Evolutionary conservation across 2,329 filamentous ascomycete species (phyloP).

Genomic region (Elsinoe ampelina): DNA sequence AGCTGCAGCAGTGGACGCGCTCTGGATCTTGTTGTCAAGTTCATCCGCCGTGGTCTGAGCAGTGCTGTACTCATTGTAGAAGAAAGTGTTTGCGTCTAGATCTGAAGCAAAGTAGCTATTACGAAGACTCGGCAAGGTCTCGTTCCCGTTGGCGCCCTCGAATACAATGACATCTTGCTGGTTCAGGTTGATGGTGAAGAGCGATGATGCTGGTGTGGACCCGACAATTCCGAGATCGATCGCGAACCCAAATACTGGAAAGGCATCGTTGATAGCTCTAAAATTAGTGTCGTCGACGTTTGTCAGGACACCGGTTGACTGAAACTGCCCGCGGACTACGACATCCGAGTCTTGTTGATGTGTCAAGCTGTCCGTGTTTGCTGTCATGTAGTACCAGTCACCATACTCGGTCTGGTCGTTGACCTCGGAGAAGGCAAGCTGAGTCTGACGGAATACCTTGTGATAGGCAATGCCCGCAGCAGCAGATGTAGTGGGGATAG

Average conservation of each 20-base stretch:
- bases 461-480: constrained; percentile 22
- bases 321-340: constrained; percentile 41
- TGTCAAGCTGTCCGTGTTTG: constrained; percentile 33
- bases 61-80: constrained; percentile 40
- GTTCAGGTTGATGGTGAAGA: constrained; percentile 44
- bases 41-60: constrained; percentile 28
- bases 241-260: constrained; percentile 46
- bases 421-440: constrained; percentile 35
- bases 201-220: constrained; percentile 27
- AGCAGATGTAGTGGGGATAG: neutral
- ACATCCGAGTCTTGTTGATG: constrained; percentile 39
- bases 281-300: constrained; percentile 39
- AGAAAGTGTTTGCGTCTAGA: constrained; percentile 31
- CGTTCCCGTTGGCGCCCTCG: constrained; percentile 33
- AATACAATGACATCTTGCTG: constrained; percentile 45
- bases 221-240: constrained; percentile 40
- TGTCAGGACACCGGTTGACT: constrained; percentile 32
- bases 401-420: constrained; percentile 45
- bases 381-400: constrained; percentile 45
- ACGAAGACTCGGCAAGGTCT: constrained; percentile 41
- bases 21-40: constrained; percentile 36
- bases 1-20: constrained; percentile 37
- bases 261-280: constrained; percentile 38
- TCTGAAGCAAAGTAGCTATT: constrained; percentile 42
- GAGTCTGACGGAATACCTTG: constrained; percentile 23